Base-by-base conservation (phyloP, 202 grass and related monocot species). In the Panicum hallii region DNA sequence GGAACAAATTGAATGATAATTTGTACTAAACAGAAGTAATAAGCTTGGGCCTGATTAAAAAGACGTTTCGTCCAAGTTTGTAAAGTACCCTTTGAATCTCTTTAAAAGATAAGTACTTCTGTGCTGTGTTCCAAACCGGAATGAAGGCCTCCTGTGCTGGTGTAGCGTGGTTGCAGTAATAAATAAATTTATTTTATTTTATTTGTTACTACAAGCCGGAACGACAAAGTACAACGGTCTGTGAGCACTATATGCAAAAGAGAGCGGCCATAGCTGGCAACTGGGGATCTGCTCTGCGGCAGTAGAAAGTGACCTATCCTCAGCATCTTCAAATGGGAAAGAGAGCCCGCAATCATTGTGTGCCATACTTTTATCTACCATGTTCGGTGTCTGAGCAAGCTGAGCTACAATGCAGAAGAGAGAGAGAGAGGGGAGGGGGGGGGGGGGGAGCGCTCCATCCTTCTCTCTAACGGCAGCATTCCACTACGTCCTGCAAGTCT, bases 301-400 rank as follows among this genome's bases (percentile, higher is more conserved):
- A 87, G 86, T 88, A 89, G 90, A 92, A 83, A 92, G 79, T 80
- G 90, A 92, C 87, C 82, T 83, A 92, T 92, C 86, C 87, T 92
- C 90, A 86, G 90, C 86, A 80, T 83, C 90, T 89, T 89, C 86
- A 89, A 89, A 92, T 89, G 90, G 86, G 86, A 89, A 88, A 83
- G 79, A 75, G 83, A 89, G 83, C 79, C 74, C 53, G 79, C 86
- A 92, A 91, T 92, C 86, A 89, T 89, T 85, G 86, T 88, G 79
- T 75, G 83, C 74, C 78, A 88, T 83, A 48, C 79, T 86, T 80
- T 83, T 83, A 63, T 72, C 79, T 79, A 83, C 57, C 86, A 78
- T 79, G 81, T 84, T 86, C 74, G 62, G 11, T 83, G 86, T 89
- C 86, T 83, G 86, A 85, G 82, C 81, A 88, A 54, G 78, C 74